Evolutionary conservation across 2,329 filamentous ascomycete species (phyloP), one percentile per base, ranked within the genome.

Genomic region (Stagonosporopsis chrysanthemi): DNA sequence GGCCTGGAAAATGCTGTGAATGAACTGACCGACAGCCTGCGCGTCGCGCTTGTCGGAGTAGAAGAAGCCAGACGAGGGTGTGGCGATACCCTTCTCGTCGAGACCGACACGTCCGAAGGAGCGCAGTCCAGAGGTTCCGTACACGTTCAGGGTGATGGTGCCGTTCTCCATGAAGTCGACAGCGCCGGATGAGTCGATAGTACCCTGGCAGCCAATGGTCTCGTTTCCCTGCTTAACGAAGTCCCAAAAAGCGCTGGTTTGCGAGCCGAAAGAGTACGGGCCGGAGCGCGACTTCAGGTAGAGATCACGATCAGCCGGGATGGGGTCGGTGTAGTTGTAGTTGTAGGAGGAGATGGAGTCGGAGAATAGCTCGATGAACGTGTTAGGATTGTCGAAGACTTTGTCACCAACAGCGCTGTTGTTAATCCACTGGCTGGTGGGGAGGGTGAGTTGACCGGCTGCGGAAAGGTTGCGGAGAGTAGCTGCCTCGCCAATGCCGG

Each of bases 301-400:
- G 2, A 81, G 62, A 6, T 80, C 72, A 38, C 68, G 65, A 56
- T 85, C 83, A 0, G 67, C 62, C 1, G 75, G 50, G 1, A 75
- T 66, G 0, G 82, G 82, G 40, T 78, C 65, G 36, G 75, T 66
- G 70, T 84, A 85, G 47, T 71, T 76, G 66, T 83, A 79, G 9
- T 65, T 71, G 66, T 82, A 84, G 0, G 82, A 82, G n/a, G 79
- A 53, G 44, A 85, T 68, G 2, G 69, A 60, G 1, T 80, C 75
- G 3, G 71, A 71, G 1, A 75, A 75, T 1, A 84, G 73, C 61
- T 82, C 79, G 66, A 84, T 81, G 58, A 81, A 83, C 1, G 82
- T 84, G 59, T 84, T 84, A 5, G 83, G 82, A 63, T 85, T 85
- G 64, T 84, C 83, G 60, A 84, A 85, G 26, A 85, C 78, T 31